phyloP scores from a whole-genome alignment of 1,284 basidiomycete genomes.

The Malassezia nana region DNA sequence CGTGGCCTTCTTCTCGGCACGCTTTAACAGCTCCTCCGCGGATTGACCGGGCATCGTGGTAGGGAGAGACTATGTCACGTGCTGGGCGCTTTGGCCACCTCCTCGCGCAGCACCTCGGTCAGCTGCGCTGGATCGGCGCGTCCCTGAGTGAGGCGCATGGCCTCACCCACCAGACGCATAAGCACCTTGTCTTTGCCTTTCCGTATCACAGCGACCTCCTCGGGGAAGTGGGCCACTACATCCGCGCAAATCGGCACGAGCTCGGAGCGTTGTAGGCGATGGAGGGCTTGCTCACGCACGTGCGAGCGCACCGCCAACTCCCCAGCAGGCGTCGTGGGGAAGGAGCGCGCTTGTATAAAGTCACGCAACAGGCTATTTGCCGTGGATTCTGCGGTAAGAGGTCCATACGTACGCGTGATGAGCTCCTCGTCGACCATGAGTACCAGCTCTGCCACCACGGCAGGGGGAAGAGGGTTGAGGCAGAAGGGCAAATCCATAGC shows the following conservation, averaged over 20 bases:
- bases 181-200: constrained; percentile 70
- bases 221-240: constrained; percentile 61
- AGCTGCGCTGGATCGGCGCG: constrained; percentile 56
- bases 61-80: constrained; percentile 4
- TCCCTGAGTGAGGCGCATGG: constrained; percentile 75
- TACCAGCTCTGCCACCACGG: constrained; percentile 66
- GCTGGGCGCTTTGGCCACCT: background rate
- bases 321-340: background rate
- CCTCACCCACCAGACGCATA: constrained; percentile 75
- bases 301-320: constrained; percentile 1
- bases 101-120: background rate
- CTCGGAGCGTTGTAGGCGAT: constrained; percentile 15
- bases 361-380: constrained; percentile 40
- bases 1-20: constrained; percentile 81
- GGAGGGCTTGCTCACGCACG: constrained; percentile 2
- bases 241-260: constrained; percentile 54
- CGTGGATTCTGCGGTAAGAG: constrained; percentile 18
- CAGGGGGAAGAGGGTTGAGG: constrained; percentile 37
- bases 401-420: constrained; percentile 53
- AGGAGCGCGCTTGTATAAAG: constrained; percentile 18
- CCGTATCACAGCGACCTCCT: constrained; percentile 62
- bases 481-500: constrained; percentile 25
- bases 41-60: constrained; percentile 33
- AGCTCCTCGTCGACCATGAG: constrained; percentile 61
- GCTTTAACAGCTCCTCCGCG: constrained; percentile 58